These are phyloP conservation scores for Clarkia xantiana DNA, from an alignment of 345 rosid species.

Conservation along the genomic window DNA sequence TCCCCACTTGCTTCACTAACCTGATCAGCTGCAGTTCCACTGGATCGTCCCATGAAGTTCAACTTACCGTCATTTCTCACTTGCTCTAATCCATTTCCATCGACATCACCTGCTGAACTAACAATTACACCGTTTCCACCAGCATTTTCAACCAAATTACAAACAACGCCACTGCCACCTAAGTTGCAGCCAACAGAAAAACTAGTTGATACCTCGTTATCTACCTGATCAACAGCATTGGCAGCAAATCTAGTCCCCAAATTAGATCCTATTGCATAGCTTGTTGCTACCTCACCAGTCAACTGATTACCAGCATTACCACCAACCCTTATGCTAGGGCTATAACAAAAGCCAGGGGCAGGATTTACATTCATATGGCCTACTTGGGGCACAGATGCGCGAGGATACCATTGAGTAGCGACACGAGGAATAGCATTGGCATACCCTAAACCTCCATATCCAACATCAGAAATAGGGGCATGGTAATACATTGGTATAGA, in stretches of 20 bases:
- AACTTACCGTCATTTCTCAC: slow-evolving; percentile 7
- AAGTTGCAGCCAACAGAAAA: slow-evolving; percentile 18
- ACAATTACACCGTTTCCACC: slow-evolving; percentile 5
- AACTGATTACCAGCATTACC: slow-evolving; percentile 34
- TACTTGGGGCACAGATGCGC: slow-evolving; percentile 11
- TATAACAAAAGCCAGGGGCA: slow-evolving; percentile 18
- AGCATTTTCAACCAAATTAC: neutral
- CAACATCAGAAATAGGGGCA: slow-evolving; percentile 25
- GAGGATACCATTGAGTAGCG: slow-evolving; percentile 25
- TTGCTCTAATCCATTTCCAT: slow-evolving; percentile 11
- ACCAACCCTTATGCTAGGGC: slow-evolving; percentile 16
- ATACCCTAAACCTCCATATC: slow-evolving; percentile 34
- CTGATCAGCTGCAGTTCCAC: slow-evolving; percentile 24
- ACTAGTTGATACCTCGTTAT: slow-evolving; percentile 15
- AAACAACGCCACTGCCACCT: slow-evolving; percentile 16
- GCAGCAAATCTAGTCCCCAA: slow-evolving; percentile 26
- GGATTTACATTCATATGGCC: slow-evolving; percentile 28
- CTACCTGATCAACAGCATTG: slow-evolving; percentile 33
- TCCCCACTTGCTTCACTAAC: slow-evolving; percentile 45
- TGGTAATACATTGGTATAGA: slow-evolving; percentile 33
- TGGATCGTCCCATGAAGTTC: slow-evolving; percentile 18
- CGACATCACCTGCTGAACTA: slow-evolving; percentile 4
- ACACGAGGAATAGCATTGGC: slow-evolving; percentile 19
- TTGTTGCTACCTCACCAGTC: slow-evolving; percentile 20
- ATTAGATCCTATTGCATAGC: slow-evolving; percentile 18